Evolutionary conservation across 306 rosid species (phyloP).

Genomic region (Quercus alba): DNA sequence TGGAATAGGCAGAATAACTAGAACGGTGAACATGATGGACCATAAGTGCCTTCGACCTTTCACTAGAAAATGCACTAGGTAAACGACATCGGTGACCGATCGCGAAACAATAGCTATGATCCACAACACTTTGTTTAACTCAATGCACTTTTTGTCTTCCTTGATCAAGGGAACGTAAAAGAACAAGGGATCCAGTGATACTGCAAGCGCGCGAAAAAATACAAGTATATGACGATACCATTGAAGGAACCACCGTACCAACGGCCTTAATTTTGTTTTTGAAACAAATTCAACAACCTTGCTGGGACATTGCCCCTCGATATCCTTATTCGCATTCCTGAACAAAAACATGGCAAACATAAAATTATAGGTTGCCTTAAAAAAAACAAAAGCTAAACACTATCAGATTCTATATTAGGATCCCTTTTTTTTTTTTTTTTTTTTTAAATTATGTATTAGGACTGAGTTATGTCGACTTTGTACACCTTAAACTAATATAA

Average conservation of each 20-base stretch:
- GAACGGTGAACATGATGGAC: conserved; percentile 76
- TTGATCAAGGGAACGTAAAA: conserved; percentile 74
- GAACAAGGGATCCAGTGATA: conserved; percentile 86
- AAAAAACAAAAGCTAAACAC: too few relatives aligned
- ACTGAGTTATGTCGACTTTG: too few relatives aligned
- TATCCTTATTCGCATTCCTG: too few relatives aligned
- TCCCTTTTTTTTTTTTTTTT: too few relatives aligned
- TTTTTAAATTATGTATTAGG: too few relatives aligned
- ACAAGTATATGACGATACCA: conserved; percentile 80
- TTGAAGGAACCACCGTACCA: conserved; percentile 52
- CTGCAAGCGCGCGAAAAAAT: conserved; percentile 63
- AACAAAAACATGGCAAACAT: too few relatives aligned
- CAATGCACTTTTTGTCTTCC: conserved; percentile 58
- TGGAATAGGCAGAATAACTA: conserved; percentile 87
- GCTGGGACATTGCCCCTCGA: too few relatives aligned
- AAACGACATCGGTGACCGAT: conserved; percentile 69
- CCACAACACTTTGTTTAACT: conserved; percentile 57
- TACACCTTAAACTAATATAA: too few relatives aligned
- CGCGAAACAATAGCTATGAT: conserved; percentile 63
- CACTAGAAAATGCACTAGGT: conserved; percentile 67
- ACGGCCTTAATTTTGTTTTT: too few relatives aligned
- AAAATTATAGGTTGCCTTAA: too few relatives aligned
- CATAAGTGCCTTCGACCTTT: conserved; percentile 76
- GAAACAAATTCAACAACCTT: too few relatives aligned
- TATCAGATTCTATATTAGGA: too few relatives aligned